phyloP scores from a whole-genome alignment of 345 rosid genomes.

The Eutrema japonicum region DNA sequence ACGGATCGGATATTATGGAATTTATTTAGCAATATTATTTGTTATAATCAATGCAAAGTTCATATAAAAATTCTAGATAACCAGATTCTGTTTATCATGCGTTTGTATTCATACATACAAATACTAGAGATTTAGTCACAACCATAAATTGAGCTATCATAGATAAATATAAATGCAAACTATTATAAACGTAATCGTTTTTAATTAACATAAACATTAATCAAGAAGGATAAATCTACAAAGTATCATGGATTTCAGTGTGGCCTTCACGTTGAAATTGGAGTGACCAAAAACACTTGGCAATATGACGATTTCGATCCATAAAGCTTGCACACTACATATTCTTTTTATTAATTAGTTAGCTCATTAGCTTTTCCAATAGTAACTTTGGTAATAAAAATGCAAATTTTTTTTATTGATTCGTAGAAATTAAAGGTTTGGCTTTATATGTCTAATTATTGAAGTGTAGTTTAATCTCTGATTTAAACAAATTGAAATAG shows the following conservation, averaged over 20 bases:
- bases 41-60: too few species aligned
- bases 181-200: too few species aligned
- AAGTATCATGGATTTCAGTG: background rate
- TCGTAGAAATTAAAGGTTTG: background rate
- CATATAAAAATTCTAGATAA: too few species aligned
- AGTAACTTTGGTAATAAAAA: background rate
- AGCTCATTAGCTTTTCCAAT: background rate
- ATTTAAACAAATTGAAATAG: background rate
- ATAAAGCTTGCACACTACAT: background rate
- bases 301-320: slow-evolving; percentile 1
- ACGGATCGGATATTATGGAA: too few species aligned
- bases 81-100: too few species aligned
- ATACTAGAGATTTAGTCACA: too few species aligned
- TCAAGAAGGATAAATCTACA: background rate
- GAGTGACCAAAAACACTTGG: background rate
- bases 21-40: too few species aligned
- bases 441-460: background rate
- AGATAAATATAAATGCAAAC: too few species aligned
- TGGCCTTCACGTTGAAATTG: background rate
- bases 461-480: background rate
- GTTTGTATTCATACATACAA: too few species aligned
- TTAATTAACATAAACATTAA: too few species aligned
- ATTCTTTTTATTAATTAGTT: background rate
- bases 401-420: slow-evolving; percentile 1
- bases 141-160: too few species aligned